Percentiles rank a stretch among this genome's conserved stretches.
These are phyloP conservation scores for sorghum (Sorghum bicolor) DNA, from an alignment of 176 grass and related monocot genomes.

Conservation along the genomic window Sorghum_bicolor_NCBIv3 NC_012873.2:57311501-57312000, in stretches of 20 bases:
- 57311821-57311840: background rate
- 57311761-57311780: background rate
- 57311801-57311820: background rate
- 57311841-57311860: background rate
- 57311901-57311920: background rate
- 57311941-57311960: background rate
- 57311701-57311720: background rate
- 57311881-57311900: background rate
- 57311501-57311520: background rate
- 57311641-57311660: background rate
- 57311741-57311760: background rate
- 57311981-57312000: background rate
- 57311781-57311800: background rate
- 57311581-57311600: conserved; percentile 17
- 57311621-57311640: background rate
- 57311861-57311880: background rate
- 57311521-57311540: background rate
- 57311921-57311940: conserved; percentile 6
- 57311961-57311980: background rate
- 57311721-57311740: background rate
- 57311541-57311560: background rate
- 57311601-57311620: background rate
- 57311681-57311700: background rate
- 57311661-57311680: background rate
- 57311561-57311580: background rate